Percentiles rank a stretch among this genome's conserved stretches.
These are phyloP conservation scores for Cladosporium sp. DNA, from an alignment of 2,329 filamentous ascomycete species.

Conservation along the genomic window DNA sequence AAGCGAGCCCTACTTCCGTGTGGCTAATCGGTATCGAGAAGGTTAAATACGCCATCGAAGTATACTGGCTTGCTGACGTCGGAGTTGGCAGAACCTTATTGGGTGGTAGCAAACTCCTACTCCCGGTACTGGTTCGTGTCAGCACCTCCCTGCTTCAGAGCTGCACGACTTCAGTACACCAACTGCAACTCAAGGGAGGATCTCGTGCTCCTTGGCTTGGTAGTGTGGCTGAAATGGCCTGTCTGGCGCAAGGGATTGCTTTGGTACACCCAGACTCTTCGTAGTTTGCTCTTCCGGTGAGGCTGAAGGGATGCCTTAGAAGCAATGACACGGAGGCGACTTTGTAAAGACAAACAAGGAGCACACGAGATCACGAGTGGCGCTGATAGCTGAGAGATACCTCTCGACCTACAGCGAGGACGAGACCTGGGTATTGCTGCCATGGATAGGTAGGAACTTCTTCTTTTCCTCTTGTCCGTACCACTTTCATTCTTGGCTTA, in stretches of 20 bases:
- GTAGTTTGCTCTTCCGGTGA: too few relatives aligned
- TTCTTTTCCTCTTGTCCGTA: neutral
- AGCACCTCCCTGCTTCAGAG: neutral
- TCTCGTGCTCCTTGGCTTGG: neutral
- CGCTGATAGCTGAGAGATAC: neutral
- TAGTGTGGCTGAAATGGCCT: neutral
- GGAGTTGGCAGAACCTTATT: too few relatives aligned
- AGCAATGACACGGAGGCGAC: neutral
- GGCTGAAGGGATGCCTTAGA: too few relatives aligned
- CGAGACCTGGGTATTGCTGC: too few relatives aligned
- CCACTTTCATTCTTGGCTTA: neutral
- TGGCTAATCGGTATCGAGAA: neutral
- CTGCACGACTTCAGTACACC: neutral
- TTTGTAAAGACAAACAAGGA: neutral
- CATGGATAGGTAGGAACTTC: neutral
- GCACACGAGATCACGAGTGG: neutral
- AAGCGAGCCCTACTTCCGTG: neutral
- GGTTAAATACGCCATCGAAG: neutral
- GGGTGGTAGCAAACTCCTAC: too few relatives aligned
- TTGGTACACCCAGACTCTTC: neutral
- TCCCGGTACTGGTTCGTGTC: neutral
- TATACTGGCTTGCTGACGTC: neutral
- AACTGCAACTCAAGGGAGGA: neutral
- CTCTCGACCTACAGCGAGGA: too few relatives aligned
- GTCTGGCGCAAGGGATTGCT: neutral